Conservation (phyloP, 148 eudicot species). For the Gaultheria prostrata region DNA sequence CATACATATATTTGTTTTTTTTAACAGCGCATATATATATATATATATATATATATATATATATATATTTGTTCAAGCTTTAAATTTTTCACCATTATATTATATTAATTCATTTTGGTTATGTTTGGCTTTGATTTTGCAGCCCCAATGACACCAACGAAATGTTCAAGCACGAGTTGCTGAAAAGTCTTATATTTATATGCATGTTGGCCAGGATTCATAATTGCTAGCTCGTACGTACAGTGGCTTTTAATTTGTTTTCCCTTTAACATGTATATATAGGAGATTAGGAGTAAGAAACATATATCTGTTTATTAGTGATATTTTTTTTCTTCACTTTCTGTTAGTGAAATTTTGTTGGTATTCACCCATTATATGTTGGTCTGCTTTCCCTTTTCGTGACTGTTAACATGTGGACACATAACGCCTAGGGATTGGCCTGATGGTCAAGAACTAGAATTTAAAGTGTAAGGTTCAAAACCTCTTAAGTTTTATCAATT, state of each 20-base stretch:
- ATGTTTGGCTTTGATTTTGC: slow-evolving; percentile 18
- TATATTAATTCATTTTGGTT: neutral
- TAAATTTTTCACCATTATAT: neutral
- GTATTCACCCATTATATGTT: neutral
- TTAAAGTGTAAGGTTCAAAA: too few relatives aligned
- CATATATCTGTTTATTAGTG: neutral
- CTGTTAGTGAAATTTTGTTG: neutral
- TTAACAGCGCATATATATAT: neutral
- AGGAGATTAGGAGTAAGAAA: neutral
- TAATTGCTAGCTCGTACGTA: slow-evolving; percentile 17
- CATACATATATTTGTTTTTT: neutral
- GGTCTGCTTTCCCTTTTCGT: too few relatives aligned
- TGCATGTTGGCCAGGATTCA: neutral
- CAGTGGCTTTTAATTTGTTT: slow-evolving; percentile 17
- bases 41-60: neutral
- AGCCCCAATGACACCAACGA: slow-evolving; percentile 37
- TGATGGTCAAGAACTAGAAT: too few relatives aligned
- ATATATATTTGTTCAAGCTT: neutral
- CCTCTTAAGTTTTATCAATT: too few relatives aligned
- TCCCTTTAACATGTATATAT: slow-evolving; percentile 2
- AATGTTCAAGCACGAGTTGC: slow-evolving; percentile 24
- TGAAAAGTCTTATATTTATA: neutral
- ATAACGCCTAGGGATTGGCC: too few relatives aligned
- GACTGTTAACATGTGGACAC: too few relatives aligned
- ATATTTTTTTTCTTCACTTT: neutral